Conservation (phyloP, 148 eudicot genomes). For the Amaranthus cruentus region DNA sequence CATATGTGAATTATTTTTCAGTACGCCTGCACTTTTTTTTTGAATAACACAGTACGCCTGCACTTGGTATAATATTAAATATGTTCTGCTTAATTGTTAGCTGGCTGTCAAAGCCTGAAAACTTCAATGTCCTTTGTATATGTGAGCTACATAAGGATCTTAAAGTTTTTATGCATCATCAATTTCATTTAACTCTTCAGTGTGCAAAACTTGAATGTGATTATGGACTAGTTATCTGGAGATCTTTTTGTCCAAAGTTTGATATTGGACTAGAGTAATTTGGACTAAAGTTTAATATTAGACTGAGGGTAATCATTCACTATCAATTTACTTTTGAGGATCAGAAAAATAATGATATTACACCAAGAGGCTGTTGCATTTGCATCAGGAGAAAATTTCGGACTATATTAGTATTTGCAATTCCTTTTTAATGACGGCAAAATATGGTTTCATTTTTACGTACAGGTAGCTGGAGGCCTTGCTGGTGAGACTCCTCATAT, state of each 20-base stretch:
- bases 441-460: constrained; percentile 2
- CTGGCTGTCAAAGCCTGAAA: neutral
- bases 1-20: neutral
- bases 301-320: too few relatives aligned
- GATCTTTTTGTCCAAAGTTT: too few relatives aligned
- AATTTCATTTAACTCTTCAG: neutral
- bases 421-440: neutral
- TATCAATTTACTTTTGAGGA: too few relatives aligned
- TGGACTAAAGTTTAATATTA: too few relatives aligned
- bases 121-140: neutral
- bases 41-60: neutral
- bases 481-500: constrained; percentile 88
- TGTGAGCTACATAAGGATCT: neutral
- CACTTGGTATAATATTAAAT: neutral
- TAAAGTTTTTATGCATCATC: neutral
- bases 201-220: neutral
- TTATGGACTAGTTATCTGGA: too few relatives aligned
- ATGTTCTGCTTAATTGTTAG: neutral
- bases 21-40: neutral
- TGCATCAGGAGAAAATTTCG: neutral
- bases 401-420: neutral
- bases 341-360: neutral
- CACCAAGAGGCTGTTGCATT: neutral
- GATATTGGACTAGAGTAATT: neutral
- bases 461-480: constrained; percentile 81